phyloP scores from a whole-genome alignment of 106 monocot species.

The Dendrobium catenatum region DNA sequence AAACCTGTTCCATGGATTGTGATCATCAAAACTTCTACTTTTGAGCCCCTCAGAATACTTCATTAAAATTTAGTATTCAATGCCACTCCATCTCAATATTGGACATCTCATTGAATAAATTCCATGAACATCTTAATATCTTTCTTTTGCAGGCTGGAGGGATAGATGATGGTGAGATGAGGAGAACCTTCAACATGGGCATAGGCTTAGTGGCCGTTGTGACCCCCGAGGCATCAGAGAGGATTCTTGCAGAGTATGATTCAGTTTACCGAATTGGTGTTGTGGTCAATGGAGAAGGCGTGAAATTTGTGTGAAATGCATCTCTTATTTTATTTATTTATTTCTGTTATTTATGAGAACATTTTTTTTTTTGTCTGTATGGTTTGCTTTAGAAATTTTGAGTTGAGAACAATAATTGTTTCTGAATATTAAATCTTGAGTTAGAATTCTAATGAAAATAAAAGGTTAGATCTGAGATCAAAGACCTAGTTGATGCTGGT shows the following conservation, averaged over 20 bases:
- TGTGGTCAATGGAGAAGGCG: constrained; percentile 63
- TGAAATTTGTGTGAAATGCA: constrained; percentile 29
- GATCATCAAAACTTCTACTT: not conserved
- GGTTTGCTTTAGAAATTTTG: not conserved
- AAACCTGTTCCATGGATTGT: no score
- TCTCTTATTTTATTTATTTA: not conserved
- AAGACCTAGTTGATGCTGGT: no score
- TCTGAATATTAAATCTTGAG: no score
- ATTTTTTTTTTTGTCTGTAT: not conserved
- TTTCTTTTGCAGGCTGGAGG: constrained; percentile 56
- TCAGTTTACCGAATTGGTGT: constrained; percentile 66
- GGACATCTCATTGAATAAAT: no score
- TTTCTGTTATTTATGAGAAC: not conserved
- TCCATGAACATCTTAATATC: not conserved
- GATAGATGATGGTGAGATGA: constrained; percentile 91
- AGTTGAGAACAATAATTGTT: no score
- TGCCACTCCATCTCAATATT: no score
- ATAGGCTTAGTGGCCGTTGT: constrained; percentile 93
- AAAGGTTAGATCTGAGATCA: no score
- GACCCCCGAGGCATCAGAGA: constrained; percentile 32
- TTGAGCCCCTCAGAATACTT: not conserved
- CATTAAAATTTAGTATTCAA: not conserved
- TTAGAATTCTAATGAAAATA: no score
- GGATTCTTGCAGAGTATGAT: constrained; percentile 53
- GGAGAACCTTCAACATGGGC: constrained; percentile 95